Base-by-base conservation (phyloP, 2,329 filamentous ascomycete genomes). In the Fonsecaea erecta region DNA sequence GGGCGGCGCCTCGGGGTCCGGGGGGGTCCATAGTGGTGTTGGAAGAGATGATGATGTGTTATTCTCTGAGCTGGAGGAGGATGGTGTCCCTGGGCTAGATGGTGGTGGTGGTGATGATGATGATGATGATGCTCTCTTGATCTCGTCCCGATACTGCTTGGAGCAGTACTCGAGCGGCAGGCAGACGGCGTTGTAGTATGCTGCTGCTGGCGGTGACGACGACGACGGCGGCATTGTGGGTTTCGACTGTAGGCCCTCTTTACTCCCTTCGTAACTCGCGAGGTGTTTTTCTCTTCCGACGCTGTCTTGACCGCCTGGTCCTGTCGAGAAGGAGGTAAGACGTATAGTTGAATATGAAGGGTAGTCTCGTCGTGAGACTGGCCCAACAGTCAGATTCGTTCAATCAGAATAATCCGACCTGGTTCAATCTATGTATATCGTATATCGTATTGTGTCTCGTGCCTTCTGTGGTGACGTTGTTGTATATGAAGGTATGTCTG, bases 1-100 rank as follows among this genome's bases (percentile, higher is more conserved):
- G 16, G 67, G 68, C 21, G 68, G 65, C 12, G 58, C 40, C 21
- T 69, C 68, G n/a, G 69, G 67, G 52, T 67, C 37, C 48, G 63
- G 9, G 9, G 65, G 69, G 8, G 57, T 62, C 69, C 69, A 71
- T 57, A 70, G 43, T 12, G 57, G 65, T 24, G 51, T 35, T n/a
- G 60, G 37, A n/a, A 16, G n/a, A 18, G 52, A 34, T 5, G 16
- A 30, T 8, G 28, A 4, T 3, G 3, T 8, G 28, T 30, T 35
- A 12, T n/a, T 34, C 24, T 24, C 5, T 48, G 43, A 24, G 5
- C 11, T 24, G 24, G 18, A 7, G 24, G 8, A 21, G 40, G 40
- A 24, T 6, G 4, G 2, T 46, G 37, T 4, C 9, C 37, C 11
- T 1, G 43, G 1, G 18, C 43, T 48, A 6, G 18, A 14, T 48